Evolutionary conservation across 2,329 filamentous ascomycete species (phyloP), one percentile per base, ranked within the genome.

Genomic region (Fusarium transvaalense): DNA sequence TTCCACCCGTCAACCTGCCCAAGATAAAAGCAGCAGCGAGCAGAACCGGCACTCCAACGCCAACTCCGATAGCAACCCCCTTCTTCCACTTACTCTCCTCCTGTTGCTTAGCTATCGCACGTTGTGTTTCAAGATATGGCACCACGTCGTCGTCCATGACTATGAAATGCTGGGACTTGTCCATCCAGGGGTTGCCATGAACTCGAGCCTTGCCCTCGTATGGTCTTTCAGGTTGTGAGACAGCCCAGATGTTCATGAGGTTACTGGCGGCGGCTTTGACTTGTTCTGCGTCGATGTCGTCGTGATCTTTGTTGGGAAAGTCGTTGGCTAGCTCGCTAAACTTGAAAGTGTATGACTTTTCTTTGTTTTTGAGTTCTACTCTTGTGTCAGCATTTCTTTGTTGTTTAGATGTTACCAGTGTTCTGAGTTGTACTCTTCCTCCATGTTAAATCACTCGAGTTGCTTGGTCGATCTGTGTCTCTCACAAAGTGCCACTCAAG

Each of bases 161-260:
- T 54, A 57, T 56, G 8, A 72, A 71, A 34, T 62, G 54, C 23
- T 61, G 56, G n/a, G 66, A 70, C 23, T 53, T 50, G 51, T 62
- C 69, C 45, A 48, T 52, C 56, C 56, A 66, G 6, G 51, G 57
- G 25, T 35, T 45, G 2, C 54, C 56, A 21, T 68, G 62, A 21
- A 47, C 55, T 8, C 53, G 58, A 19, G 41, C 65, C 32, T 64
- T 38, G 8, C 51, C 51, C 14, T 64, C 41, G 12, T 59, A 60
- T 8, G 50, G 57, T 5, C 64, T 51, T 5, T 64, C 32, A 6
- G 63, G 56, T 21, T 69, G 61, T 6, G 66, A 71, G 12, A 70
- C 31, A 8, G 53, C 46, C 39, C 64, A 69, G 10, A 59, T 19
- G 6, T 60, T 68, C 42, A 55, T 63, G 4, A 51, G 37, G 25